Evolutionary conservation across 140 eudicot genomes (phyloP), one percentile per base, ranked within the genome.

Genomic region (Anethum foeniculum): DNA sequence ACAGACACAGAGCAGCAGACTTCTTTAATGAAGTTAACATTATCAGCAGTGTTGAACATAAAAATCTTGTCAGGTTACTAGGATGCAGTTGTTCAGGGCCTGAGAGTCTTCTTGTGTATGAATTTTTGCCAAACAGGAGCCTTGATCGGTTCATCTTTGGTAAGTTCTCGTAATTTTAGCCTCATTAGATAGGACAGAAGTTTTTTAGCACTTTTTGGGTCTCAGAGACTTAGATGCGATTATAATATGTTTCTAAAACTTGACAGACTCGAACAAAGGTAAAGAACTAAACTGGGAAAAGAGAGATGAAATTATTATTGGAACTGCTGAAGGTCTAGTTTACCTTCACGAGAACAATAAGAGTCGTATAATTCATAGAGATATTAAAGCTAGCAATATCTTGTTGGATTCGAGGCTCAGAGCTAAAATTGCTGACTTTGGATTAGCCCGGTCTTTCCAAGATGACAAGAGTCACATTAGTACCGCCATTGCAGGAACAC

Each of bases 81-180:
- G 97, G 98, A 79, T 94, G 98, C 92, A 92, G 97, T 74, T 94
- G 98, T 75, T 89, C 93, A 16, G 98, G 98, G 43, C 98, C 97
- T 0, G 98, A 92, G 81, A 94, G 98, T 79, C 91, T 92, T 85
- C 97, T 88, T 79, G 92, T 92, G 73, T 92, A 92, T 43, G 95
- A 92, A 79, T 92, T 73, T 78, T 77, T 90, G 80, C 84, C 91
- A 5, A 88, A 90, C 79, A 85, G 74, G 88, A 95, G 97, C 88
- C 97, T 95, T 12, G 97, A 95, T 84, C 91, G 83, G 67, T 95
- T 90, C 87, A 90, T 95, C 60, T 92, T 94, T 79, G 97, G 97
- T 94, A 86, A 86, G 84, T 72, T 75, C 78, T 34, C 0, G 12
- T 46, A 58, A 73, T 56, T 78, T 46, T 72, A 6, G 11, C 65